Evolutionary conservation across 768 basidiomycete genomes (phyloP), one percentile per base, ranked within the genome.

Genomic region (Harrya chromipes): DNA sequence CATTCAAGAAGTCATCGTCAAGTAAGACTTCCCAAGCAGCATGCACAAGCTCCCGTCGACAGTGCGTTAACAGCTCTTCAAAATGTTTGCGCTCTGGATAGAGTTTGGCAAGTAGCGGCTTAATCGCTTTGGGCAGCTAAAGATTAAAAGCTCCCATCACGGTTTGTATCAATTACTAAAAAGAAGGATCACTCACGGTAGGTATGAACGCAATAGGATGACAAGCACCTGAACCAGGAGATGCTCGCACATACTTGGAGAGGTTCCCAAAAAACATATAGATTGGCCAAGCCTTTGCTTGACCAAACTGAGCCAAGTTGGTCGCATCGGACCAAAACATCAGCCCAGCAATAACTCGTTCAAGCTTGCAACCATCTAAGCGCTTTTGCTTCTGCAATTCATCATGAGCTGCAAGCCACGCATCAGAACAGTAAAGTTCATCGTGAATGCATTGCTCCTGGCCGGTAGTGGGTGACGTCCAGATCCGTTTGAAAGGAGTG

Each of bases 161-260:
- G 24, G 14, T 31, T 40, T 6, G 27, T 24, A 13, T 26, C 6
- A n/a, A 7, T 21, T 13, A n/a, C 14, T 9, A 21, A 13, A 10
- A 40, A 40, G 17, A 20, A 6, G 13, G 26, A 26, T 37, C 19
- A 31, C 46, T 46, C 50, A 76, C 73, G 12, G 62, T 59, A 0
- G 74, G 74, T 20, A 79, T 67, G 56, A 76, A 78, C 11, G 72
- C 75, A 4, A 76, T 11, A 47, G 74, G 74, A 50, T 77, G 70
- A 19, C 62, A 59, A 2, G 72, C 64, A 17, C 61, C 56, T 0
- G 61, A 60, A 8, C 52, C 58, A 2, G 71, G 72, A 13, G 58
- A 55, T 2, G 53, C 53, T 1, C 66, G 58, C 3, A 60, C 49
- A 42, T 75, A 76, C 53, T 79, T 80, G 0, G 73, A 74, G 8